Conservation (phyloP, 1,139 yeast genomes). For the Pichia sp. region DNA sequence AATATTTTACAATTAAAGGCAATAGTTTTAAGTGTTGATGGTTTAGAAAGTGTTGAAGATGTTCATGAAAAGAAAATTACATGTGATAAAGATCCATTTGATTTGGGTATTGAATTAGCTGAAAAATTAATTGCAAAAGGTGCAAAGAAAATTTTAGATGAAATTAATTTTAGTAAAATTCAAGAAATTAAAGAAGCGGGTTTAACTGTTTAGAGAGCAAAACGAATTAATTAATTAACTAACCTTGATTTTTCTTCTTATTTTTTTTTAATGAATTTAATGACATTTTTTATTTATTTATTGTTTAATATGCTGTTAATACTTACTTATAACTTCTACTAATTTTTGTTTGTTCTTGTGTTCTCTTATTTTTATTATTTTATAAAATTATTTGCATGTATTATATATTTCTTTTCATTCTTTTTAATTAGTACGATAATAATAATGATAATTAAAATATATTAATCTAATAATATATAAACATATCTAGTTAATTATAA, state of each 20-base stretch:
- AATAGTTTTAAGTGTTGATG: constrained; percentile 82
- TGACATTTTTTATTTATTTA: neutral
- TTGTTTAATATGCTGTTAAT: too few relatives aligned
- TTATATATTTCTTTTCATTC: too few relatives aligned
- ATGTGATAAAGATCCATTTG: constrained; percentile 59
- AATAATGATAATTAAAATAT: too few relatives aligned
- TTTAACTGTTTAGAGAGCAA: constrained; percentile 7
- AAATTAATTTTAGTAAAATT: constrained; percentile 65
- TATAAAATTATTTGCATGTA: too few relatives aligned
- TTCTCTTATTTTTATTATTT: too few relatives aligned
- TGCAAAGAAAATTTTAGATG: constrained; percentile 76
- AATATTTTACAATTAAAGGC: constrained; percentile 51
- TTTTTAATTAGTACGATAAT: too few relatives aligned
- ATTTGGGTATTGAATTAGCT: constrained; percentile 68
- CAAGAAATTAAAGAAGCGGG: constrained; percentile 34
- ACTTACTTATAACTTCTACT: too few relatives aligned
- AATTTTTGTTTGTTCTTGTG: too few relatives aligned
- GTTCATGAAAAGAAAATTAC: constrained; percentile 29
- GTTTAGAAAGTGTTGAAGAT: constrained; percentile 59
- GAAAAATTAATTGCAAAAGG: constrained; percentile 63
- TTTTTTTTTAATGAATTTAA: neutral
- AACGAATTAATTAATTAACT: neutral
- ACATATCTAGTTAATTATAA: neutral
- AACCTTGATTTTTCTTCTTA: neutral
- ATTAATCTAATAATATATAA: too few relatives aligned